Conservation (phyloP, 495 filamentous ascomycete species). For the Neurospora sp. region DNA sequence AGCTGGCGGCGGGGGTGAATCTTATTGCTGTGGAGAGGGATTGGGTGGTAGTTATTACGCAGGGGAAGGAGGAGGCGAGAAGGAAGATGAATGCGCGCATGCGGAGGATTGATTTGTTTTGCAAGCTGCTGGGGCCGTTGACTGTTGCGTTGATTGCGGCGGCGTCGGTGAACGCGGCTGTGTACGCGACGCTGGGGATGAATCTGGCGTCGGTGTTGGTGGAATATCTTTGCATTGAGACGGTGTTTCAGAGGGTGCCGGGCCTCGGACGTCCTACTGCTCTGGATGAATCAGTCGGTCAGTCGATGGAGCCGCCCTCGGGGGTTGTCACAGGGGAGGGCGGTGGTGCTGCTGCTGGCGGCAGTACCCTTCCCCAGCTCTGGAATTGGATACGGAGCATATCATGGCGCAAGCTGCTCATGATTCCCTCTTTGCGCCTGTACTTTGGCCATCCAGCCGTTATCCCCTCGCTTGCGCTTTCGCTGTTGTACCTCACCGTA, state of each 20-base stretch:
- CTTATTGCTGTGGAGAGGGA: conserved; percentile 56
- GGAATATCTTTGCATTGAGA: conserved; percentile 50
- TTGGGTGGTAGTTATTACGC: conserved; percentile 43
- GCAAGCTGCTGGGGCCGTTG: conserved; percentile 58
- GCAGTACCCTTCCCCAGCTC: neutral
- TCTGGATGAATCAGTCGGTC: neutral
- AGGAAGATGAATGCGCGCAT: conserved; percentile 49
- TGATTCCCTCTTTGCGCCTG: conserved; percentile 15
- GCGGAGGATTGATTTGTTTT: conserved; percentile 61
- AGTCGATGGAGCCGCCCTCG: neutral
- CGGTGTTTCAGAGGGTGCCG: conserved; percentile 20
- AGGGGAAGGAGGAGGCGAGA: conserved; percentile 8
- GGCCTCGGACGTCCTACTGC: neutral
- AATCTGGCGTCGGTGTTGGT: conserved; percentile 33
- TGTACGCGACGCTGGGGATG: conserved; percentile 26
- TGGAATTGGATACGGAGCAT: neutral
- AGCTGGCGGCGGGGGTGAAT: conserved; percentile 43
- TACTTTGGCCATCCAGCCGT: conserved; percentile 37
- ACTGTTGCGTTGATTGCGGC: conserved; percentile 39
- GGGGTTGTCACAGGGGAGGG: neutral
- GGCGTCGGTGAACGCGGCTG: conserved; percentile 24
- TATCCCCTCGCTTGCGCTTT: conserved; percentile 43
- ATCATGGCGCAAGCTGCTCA: conserved; percentile 4
- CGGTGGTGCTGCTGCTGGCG: neutral
- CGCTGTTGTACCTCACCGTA: conserved; percentile 50